These are phyloP conservation scores for Trametes punicea DNA, from an alignment of 768 basidiomycete genomes.

Conservation along the genomic window DNA sequence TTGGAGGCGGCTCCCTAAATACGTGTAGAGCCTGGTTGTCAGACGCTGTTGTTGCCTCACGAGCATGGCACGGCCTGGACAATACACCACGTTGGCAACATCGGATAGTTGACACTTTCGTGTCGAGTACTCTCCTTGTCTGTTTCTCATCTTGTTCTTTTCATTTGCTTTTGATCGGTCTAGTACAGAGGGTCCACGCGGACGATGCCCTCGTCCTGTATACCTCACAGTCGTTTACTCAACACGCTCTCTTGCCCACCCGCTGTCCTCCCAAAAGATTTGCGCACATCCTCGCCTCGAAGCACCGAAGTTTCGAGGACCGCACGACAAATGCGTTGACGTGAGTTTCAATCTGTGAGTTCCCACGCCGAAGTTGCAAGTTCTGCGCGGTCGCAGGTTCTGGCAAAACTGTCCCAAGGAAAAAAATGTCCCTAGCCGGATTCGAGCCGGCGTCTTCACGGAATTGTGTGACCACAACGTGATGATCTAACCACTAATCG, in stretches of 20 bases:
- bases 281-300: too few relatives aligned
- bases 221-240: slow-evolving; percentile 18
- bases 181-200: slow-evolving; percentile 1
- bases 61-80: neutral
- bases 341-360: too few relatives aligned
- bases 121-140: neutral
- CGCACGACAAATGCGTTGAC: too few relatives aligned
- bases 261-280: too few relatives aligned
- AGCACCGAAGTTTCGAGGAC: neutral
- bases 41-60: neutral
- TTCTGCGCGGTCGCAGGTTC: too few relatives aligned
- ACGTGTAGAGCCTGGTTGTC: neutral
- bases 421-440: slow-evolving; percentile 21
- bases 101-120: neutral
- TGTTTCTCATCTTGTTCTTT: neutral
- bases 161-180: neutral
- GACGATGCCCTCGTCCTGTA: slow-evolving; percentile 11
- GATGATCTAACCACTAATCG: slow-evolving; percentile 26
- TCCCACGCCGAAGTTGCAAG: too few relatives aligned
- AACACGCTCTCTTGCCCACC: slow-evolving; percentile 11
- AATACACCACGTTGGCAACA: neutral
- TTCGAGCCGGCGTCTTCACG: slow-evolving; percentile 25
- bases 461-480: slow-evolving; percentile 24
- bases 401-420: neutral
- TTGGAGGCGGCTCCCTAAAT: too few relatives aligned